Evolutionary conservation across 208 protist species (phyloP).

Genomic region (Plasmodiophora brassicae): DNA sequence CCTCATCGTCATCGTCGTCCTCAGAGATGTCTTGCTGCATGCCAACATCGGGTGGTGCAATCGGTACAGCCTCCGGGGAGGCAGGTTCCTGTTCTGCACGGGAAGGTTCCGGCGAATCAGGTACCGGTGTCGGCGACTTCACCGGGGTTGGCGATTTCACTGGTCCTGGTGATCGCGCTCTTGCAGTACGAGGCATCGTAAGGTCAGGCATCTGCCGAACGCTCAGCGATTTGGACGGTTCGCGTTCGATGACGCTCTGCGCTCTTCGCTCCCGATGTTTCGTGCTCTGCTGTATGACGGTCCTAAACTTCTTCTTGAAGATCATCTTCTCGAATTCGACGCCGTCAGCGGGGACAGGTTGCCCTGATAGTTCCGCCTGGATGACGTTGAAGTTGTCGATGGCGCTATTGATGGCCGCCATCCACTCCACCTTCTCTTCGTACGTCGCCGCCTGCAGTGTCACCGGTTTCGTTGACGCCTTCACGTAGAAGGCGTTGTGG

Average conservation of each 20-base stretch:
- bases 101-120: too few relatives aligned
- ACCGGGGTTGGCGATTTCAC: too few relatives aligned
- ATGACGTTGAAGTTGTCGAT: not conserved
- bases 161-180: too few relatives aligned
- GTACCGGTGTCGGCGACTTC: too few relatives aligned
- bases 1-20: too few relatives aligned
- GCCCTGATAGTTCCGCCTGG: not conserved
- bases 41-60: too few relatives aligned
- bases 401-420: not conserved
- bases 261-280: not conserved
- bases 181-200: too few relatives aligned
- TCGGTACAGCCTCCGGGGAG: too few relatives aligned
- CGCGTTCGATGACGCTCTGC: not conserved
- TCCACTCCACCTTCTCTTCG: not conserved
- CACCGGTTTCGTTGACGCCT: not conserved
- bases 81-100: too few relatives aligned
- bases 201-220: constrained; percentile 6
- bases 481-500: constrained; percentile 18
- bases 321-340: constrained; percentile 35
- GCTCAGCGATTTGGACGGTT: not conserved
- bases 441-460: not conserved
- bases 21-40: too few relatives aligned
- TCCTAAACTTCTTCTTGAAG: constrained; percentile 26
- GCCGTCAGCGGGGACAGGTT: not conserved
- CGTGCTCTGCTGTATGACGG: not conserved